Conservation (phyloP, 768 basidiomycete genomes). For the Boletus rubroflammeus region DNA sequence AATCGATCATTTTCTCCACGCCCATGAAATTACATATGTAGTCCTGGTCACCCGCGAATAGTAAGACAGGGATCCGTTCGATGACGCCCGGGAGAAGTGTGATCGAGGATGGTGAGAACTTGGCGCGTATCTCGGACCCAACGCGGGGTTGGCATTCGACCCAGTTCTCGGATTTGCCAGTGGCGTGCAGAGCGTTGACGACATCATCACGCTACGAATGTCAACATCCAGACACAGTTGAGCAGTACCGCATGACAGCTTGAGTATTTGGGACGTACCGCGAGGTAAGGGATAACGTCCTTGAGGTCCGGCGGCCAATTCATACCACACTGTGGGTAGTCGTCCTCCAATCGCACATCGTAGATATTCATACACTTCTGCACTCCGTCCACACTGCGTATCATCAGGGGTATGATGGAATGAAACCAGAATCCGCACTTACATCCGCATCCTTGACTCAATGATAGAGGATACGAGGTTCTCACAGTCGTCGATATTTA, state of each 20-base stretch:
- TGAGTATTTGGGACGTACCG: slow-evolving; percentile 48
- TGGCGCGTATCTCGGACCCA: slow-evolving; percentile 54
- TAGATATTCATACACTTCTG: slow-evolving; percentile 90
- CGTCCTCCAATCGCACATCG: slow-evolving; percentile 88
- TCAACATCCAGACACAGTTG: background rate
- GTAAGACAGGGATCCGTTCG: slow-evolving; percentile 74
- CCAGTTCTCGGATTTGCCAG: slow-evolving; percentile 75
- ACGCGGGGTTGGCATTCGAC: slow-evolving; percentile 77
- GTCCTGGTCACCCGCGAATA: slow-evolving; percentile 96
- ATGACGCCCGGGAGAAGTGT: slow-evolving; percentile 75
- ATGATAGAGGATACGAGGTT: slow-evolving; percentile 47
- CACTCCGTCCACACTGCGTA: slow-evolving; percentile 57
- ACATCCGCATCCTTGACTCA: slow-evolving; percentile 23
- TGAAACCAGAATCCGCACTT: slow-evolving; percentile 1
- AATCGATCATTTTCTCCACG: slow-evolving; percentile 78
- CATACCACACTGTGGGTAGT: slow-evolving; percentile 87
- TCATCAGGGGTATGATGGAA: background rate
- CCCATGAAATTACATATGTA: slow-evolving; percentile 96
- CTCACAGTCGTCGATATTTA: slow-evolving; percentile 57
- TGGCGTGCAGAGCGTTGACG: slow-evolving; percentile 77
- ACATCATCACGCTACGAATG: slow-evolving; percentile 70
- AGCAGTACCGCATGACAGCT: background rate
- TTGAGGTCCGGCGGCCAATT: slow-evolving; percentile 93
- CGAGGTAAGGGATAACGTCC: slow-evolving; percentile 72
- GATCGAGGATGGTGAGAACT: slow-evolving; percentile 62